phyloP scores from a whole-genome alignment of 371 early-diverging fungal species.

The Mucor velutinosus region DNA sequence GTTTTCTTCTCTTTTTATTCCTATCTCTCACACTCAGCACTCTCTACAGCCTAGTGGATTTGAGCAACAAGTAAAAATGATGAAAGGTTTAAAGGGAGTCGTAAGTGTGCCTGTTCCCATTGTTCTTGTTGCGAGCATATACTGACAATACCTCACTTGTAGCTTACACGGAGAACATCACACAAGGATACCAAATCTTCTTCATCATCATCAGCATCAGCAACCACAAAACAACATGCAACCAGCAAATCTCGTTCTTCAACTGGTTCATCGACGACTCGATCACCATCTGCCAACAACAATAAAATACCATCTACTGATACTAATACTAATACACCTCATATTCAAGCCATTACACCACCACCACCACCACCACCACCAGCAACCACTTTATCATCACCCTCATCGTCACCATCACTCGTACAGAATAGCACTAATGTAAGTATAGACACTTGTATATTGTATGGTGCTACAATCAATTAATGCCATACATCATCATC shows the following conservation, averaged over 20 bases:
- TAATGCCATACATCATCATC: neutral
- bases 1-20: neutral
- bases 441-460: constrained; percentile 6
- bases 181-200: constrained; percentile 24
- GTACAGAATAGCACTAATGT: constrained; percentile 6
- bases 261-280: neutral
- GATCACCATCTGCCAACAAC: neutral
- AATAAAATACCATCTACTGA: neutral
- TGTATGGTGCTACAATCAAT: constrained; percentile 8
- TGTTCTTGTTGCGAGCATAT: neutral
- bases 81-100: constrained; percentile 47
- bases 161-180: constrained; percentile 43
- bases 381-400: neutral
- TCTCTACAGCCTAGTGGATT: neutral
- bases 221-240: constrained; percentile 6
- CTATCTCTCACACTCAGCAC: neutral
- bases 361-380: neutral
- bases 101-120: constrained; percentile 20
- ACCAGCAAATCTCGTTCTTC: constrained; percentile 16
- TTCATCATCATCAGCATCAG: neutral
- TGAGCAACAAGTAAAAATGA: constrained; percentile 24
- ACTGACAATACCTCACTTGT: neutral
- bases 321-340: neutral
- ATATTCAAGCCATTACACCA: neutral
- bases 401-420: neutral